Evolutionary conservation across 2,329 filamentous ascomycete genomes (phyloP).

Genomic region (Chaetomium olivaceum): DNA sequence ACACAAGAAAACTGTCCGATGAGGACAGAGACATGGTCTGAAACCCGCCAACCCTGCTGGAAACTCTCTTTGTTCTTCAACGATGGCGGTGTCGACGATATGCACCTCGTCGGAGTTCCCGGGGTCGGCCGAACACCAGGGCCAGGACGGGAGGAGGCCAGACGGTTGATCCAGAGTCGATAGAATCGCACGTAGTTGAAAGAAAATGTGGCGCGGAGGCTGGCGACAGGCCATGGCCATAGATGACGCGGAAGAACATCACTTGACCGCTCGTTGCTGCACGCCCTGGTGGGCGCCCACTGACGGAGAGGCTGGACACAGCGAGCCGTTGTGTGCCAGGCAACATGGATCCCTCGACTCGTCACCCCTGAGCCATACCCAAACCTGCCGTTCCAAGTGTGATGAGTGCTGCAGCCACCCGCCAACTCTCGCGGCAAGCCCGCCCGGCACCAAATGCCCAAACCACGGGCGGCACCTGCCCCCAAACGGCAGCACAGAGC

Average conservation of each 20-base stretch:
- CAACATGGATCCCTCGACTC: conserved; percentile 43
- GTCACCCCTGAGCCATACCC: conserved; percentile 36
- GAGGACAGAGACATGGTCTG: conserved; percentile 36
- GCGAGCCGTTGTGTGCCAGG: conserved; percentile 24
- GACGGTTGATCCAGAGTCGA: conserved; percentile 9
- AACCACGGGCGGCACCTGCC: conserved; percentile 16
- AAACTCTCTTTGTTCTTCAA: conserved; percentile 21
- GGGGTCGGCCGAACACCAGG: background rate
- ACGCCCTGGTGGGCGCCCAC: conserved; percentile 20
- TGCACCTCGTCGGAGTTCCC: background rate
- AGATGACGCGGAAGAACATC: conserved; percentile 24
- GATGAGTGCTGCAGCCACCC: conserved; percentile 43
- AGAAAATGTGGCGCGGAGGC: conserved; percentile 34
- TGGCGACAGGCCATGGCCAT: conserved; percentile 28
- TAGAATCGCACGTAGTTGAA: conserved; percentile 28
- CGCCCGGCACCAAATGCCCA: conserved; percentile 19
- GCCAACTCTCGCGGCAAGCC: conserved; percentile 31
- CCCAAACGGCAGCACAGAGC: conserved; percentile 24
- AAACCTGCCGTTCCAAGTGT: conserved; percentile 39
- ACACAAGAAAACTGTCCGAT: conserved; percentile 40
- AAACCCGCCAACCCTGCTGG: conserved; percentile 12
- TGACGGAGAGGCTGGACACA: conserved; percentile 11
- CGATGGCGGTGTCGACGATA: conserved; percentile 14
- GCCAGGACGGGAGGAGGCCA: background rate
- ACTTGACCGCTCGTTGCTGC: conserved; percentile 21